Conservation (phyloP, 2,329 filamentous ascomycete species). For the Ophiostoma tasmaniense region DNA sequence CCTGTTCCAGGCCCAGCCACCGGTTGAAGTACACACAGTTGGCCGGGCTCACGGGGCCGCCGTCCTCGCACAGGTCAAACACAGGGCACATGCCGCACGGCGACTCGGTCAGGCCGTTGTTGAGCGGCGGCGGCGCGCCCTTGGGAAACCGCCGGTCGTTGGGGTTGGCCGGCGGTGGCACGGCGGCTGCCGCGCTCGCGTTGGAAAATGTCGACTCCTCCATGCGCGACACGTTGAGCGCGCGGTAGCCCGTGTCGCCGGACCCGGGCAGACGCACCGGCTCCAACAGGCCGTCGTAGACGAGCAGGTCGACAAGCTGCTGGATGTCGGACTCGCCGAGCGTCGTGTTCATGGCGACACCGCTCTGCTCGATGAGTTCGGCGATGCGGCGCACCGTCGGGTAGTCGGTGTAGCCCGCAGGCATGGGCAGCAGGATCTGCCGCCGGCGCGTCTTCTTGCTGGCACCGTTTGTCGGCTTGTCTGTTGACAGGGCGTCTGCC, state of each 20-base stretch:
- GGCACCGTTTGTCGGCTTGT: slow-evolving; percentile 7
- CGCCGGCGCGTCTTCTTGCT: slow-evolving; percentile 20
- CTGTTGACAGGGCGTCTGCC: slow-evolving; percentile 37
- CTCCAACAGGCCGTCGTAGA: slow-evolving; percentile 81
- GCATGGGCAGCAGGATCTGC: slow-evolving; percentile 42
- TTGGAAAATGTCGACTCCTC: slow-evolving; percentile 26
- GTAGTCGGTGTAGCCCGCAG: slow-evolving; percentile 65
- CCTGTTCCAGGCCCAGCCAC: slow-evolving; percentile 57
- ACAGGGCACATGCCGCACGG: slow-evolving; percentile 91
- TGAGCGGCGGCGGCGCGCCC: slow-evolving; percentile 34
- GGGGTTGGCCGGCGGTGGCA: slow-evolving; percentile 21
- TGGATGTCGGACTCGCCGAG: slow-evolving; percentile 68
- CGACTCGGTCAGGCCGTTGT: slow-evolving; percentile 75
- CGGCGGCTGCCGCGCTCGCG: neutral
- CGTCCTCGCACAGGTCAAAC: slow-evolving; percentile 84
- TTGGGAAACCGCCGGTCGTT: slow-evolving; percentile 18
- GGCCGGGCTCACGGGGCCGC: slow-evolving; percentile 78
- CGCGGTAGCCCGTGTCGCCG: slow-evolving; percentile 43
- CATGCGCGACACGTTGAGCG: slow-evolving; percentile 40
- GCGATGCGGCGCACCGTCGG: slow-evolving; percentile 75
- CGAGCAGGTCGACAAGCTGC: slow-evolving; percentile 78
- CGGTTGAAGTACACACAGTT: slow-evolving; percentile 87
- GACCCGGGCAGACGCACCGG: slow-evolving; percentile 38
- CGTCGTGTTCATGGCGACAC: slow-evolving; percentile 64
- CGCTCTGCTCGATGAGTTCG: slow-evolving; percentile 57